Evolutionary conservation across 495 filamentous ascomycete genomes (phyloP).

Genomic region (Penicillium flavigenum): DNA sequence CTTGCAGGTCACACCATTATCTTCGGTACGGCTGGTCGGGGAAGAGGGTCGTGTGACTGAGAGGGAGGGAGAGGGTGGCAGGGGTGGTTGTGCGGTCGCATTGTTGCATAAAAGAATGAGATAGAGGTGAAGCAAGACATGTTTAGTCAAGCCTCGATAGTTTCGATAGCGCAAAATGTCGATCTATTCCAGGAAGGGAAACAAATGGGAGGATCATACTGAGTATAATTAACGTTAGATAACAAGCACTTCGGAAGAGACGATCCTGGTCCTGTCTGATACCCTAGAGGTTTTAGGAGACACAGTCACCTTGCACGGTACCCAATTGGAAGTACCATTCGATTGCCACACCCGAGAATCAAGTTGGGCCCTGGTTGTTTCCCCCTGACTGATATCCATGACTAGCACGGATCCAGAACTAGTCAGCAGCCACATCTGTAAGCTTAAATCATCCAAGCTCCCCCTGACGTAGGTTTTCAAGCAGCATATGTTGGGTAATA

Average conservation of each 20-base stretch:
- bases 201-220: not conserved
- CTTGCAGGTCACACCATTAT: slow-evolving; percentile 21
- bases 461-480: not conserved
- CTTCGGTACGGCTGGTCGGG: slow-evolving; percentile 19
- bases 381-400: slow-evolving; percentile 2
- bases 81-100: slow-evolving; percentile 22
- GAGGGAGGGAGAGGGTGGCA: slow-evolving; percentile 19
- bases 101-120: slow-evolving; percentile 15
- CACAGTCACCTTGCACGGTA: not conserved
- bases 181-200: not conserved
- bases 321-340: not conserved
- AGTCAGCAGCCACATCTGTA: slow-evolving; percentile 9
- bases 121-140: slow-evolving; percentile 5
- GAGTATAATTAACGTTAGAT: not conserved
- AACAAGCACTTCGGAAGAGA: not conserved
- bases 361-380: not conserved
- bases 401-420: not conserved
- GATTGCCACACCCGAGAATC: slow-evolving; percentile 1
- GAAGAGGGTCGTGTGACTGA: slow-evolving; percentile 27
- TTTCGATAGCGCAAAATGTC: not conserved
- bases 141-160: not conserved
- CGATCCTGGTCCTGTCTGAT: not conserved
- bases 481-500: slow-evolving; percentile 6
- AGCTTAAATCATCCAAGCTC: slow-evolving; percentile 1
- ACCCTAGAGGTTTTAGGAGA: not conserved